Percentiles rank a stretch among this genome's conserved stretches.
Conservation (phyloP, 2,329 filamentous ascomycete species). For the Elsinoe arachidis region DNA sequence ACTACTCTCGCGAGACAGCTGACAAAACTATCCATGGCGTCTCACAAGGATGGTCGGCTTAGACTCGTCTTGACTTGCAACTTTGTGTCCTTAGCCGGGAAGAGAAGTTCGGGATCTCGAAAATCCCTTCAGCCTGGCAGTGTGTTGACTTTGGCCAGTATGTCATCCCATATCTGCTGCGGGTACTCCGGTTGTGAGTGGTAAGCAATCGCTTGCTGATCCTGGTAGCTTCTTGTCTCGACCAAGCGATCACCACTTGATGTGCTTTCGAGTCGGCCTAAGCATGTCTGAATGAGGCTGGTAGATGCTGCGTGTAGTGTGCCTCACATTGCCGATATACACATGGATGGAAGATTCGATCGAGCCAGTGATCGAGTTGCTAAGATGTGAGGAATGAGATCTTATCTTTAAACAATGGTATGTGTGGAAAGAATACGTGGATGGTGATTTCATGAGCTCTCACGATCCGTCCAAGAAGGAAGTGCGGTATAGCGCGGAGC, state of each 20-base stretch:
- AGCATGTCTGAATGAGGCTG: neutral
- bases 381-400: neutral
- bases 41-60: neutral
- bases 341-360: neutral
- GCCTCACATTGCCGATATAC: neutral
- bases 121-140: too few species aligned
- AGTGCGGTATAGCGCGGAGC: neutral
- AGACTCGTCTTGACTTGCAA: neutral
- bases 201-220: neutral
- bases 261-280: neutral
- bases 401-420: neutral
- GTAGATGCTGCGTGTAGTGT: too few species aligned
- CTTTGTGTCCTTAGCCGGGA: conserved; percentile 1
- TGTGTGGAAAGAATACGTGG: neutral
- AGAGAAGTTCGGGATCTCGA: neutral
- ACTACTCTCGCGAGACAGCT: neutral
- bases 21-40: neutral
- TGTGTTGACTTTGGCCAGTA: neutral
- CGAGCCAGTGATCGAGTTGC: neutral
- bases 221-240: neutral
- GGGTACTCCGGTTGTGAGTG: neutral
- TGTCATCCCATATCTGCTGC: neutral
- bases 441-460: neutral
- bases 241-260: neutral
- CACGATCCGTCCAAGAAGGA: neutral